Percentiles rank a stretch among this genome's conserved stretches.
Conservation (phyloP, 2,329 filamentous ascomycete genomes). For the Claviceps africana region DNA sequence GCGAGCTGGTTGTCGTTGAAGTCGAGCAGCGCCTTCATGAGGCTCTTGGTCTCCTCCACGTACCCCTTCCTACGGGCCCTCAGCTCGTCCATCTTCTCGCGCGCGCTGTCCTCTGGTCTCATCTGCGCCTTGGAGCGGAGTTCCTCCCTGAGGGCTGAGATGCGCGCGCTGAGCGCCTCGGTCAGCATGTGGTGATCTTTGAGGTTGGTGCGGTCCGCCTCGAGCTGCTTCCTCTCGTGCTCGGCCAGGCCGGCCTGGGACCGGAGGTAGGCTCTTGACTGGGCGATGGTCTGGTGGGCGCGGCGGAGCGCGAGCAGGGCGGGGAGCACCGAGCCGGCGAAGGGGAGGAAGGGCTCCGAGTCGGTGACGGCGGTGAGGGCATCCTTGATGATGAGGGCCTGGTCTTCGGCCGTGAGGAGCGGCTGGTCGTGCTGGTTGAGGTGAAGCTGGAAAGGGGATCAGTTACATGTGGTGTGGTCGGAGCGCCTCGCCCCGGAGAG, state of each 20-base stretch:
- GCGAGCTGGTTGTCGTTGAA: slow-evolving; percentile 63
- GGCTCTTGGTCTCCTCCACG: slow-evolving; percentile 42
- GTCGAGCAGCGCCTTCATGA: slow-evolving; percentile 49
- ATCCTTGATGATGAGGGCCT: slow-evolving; percentile 36
- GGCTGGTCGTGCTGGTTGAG: slow-evolving; percentile 10
- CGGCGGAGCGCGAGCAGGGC: slow-evolving; percentile 57
- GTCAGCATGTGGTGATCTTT: slow-evolving; percentile 43
- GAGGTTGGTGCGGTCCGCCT: slow-evolving; percentile 35
- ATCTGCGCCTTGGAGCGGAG: slow-evolving; percentile 43
- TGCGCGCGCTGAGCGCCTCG: slow-evolving; percentile 39
- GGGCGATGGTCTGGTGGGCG: slow-evolving; percentile 48
- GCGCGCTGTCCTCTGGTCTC: slow-evolving; percentile 45
- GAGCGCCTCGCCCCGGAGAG: not conserved
- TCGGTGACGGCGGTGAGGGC: slow-evolving; percentile 52
- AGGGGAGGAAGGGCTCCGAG: slow-evolving; percentile 51
- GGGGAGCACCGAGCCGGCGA: slow-evolving; percentile 52
- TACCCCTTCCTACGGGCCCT: slow-evolving; percentile 44
- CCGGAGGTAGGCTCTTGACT: slow-evolving; percentile 46
- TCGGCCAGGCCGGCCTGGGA: slow-evolving; percentile 29
- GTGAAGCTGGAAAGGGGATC: slow-evolving; percentile 14
- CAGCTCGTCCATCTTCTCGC: slow-evolving; percentile 48
- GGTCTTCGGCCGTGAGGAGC: slow-evolving; percentile 16
- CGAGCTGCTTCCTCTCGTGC: slow-evolving; percentile 31
- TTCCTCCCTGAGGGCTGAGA: slow-evolving; percentile 43
- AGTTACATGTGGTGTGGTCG: not conserved